phyloP scores from a whole-genome alignment of 208 protist species.

The Wallacemonas sp. region DNA sequence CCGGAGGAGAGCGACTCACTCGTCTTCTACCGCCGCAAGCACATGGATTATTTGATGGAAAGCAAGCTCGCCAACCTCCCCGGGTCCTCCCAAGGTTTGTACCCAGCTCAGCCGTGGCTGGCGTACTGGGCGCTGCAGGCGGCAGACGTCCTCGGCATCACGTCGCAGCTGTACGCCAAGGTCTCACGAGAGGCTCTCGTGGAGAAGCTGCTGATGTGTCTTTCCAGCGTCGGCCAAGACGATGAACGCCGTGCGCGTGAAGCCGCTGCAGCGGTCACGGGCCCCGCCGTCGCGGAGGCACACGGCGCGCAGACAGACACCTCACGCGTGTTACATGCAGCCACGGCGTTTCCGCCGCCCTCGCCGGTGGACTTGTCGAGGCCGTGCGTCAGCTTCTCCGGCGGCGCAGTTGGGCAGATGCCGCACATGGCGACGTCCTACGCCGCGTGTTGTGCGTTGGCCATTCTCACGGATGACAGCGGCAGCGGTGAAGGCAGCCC shows the following conservation, averaged over 20 bases:
- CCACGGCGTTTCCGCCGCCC: background rate
- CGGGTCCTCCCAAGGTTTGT: slow-evolving; percentile 26
- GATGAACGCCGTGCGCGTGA: slow-evolving; percentile 7
- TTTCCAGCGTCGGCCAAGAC: slow-evolving; percentile 19
- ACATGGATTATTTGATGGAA: slow-evolving; percentile 34
- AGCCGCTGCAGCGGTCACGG: background rate
- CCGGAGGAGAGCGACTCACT: background rate
- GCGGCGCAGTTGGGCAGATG: slow-evolving; percentile 61
- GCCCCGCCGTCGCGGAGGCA: background rate
- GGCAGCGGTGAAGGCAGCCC: background rate
- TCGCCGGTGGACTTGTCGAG: background rate
- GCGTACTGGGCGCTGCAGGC: slow-evolving; percentile 80
- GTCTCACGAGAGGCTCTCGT: slow-evolving; percentile 38
- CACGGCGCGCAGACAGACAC: background rate
- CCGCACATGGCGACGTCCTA: slow-evolving; percentile 87
- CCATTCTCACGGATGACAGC: slow-evolving; percentile 40
- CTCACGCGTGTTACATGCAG: background rate
- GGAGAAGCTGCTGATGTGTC: slow-evolving; percentile 48
- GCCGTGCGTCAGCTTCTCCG: slow-evolving; percentile 70
- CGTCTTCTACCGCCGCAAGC: slow-evolving; percentile 19
- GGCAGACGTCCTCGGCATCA: slow-evolving; percentile 66
- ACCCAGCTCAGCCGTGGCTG: slow-evolving; percentile 73
- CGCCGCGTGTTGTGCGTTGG: slow-evolving; percentile 75
- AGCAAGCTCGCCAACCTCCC: slow-evolving; percentile 19
- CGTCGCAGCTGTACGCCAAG: slow-evolving; percentile 31